Evolutionary conservation across 2,329 filamentous ascomycete species (phyloP), one percentile per base, ranked within the genome.

Genomic region (Trichoderma breve): DNA sequence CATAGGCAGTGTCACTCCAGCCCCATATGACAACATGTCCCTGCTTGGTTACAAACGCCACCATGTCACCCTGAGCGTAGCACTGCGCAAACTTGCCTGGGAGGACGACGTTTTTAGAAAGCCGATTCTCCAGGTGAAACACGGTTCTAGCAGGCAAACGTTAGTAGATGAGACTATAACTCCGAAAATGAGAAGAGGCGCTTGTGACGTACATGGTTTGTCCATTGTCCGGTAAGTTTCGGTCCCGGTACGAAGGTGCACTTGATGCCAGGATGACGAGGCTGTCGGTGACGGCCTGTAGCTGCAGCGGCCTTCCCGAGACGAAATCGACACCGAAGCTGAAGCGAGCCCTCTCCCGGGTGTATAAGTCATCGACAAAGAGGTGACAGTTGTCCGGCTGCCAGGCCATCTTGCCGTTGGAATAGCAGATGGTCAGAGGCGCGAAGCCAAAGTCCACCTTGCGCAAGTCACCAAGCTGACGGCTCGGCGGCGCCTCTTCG

Each of bases 361-460:
- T 74, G 4, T 58, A 34, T 3, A 80, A 51, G 32, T 80, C 74
- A 21, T 79, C 78, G 2, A 81, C 39, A 5, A 80, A 73, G 4
- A 78, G 73, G 47, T 24, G 74, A 34, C 5, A 71, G 53, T 39
- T 68, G 43, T 15, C 60, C 14, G 75, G 74, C 53, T 79, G 76
- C 79, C 79, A 81, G 0, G 74, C 78, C 12, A 81, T 55, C 64
- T 77, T 75, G 6, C 74, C 74, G 8, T 74, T 68, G 7, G 73
- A 71, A n/a, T 79, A 80, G 14, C 74, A 69, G 1, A 76, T 72
- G 6, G 62, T 73, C 7, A 73, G 36, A 14, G 69, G 62, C 26
- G 64, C 58, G 1, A 63, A 62, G 9, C 73, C 70, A 70, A 74
- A 76, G 47, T 73, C 55, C 4, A 73, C 68, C 32, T 32, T 28